Conservation (phyloP, 2,329 filamentous ascomycete species). For the Nigrospora oryzae region DNA sequence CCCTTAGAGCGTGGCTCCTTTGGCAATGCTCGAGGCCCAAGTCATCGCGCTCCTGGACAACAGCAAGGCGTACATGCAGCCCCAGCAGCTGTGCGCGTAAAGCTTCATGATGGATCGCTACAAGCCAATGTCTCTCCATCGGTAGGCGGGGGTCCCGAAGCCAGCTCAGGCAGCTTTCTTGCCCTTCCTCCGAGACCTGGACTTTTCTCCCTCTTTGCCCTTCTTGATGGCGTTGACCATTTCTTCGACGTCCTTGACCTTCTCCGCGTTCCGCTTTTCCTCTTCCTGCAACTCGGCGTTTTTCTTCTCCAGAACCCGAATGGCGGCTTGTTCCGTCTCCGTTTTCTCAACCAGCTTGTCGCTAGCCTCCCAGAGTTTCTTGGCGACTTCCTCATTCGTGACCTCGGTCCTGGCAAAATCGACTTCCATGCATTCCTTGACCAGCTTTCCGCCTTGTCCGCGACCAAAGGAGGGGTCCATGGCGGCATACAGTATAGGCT, state of each 20-base stretch:
- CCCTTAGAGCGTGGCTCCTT: no score
- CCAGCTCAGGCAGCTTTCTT: slow-evolving; percentile 17
- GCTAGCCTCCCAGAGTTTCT: slow-evolving; percentile 83
- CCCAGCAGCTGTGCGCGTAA: no score
- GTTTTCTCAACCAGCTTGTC: slow-evolving; percentile 74
- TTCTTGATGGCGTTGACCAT: slow-evolving; percentile 21
- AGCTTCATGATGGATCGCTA: no score
- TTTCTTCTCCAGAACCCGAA: slow-evolving; percentile 30
- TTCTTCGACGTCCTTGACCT: slow-evolving; percentile 17
- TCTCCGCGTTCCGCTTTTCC: slow-evolving; percentile 19
- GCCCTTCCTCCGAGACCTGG: slow-evolving; percentile 18
- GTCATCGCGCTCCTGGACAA: no score
- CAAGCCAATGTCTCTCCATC: no score
- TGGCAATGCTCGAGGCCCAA: no score
- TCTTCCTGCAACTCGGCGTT: slow-evolving; percentile 22
- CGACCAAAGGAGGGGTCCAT: slow-evolving; percentile 71
- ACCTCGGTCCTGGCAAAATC: slow-evolving; percentile 66
- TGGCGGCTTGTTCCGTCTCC: slow-evolving; percentile 66
- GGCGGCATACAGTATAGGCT: slow-evolving; percentile 75
- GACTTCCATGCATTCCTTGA: slow-evolving; percentile 84
- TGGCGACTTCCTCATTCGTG: slow-evolving; percentile 68
- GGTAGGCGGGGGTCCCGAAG: no score
- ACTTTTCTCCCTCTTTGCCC: slow-evolving; percentile 23
- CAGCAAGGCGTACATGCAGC: no score
- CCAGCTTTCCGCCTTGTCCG: slow-evolving; percentile 57